Base-by-base conservation (phyloP, 116 monocot species). In the Papilionanthe hybrid region DNA sequence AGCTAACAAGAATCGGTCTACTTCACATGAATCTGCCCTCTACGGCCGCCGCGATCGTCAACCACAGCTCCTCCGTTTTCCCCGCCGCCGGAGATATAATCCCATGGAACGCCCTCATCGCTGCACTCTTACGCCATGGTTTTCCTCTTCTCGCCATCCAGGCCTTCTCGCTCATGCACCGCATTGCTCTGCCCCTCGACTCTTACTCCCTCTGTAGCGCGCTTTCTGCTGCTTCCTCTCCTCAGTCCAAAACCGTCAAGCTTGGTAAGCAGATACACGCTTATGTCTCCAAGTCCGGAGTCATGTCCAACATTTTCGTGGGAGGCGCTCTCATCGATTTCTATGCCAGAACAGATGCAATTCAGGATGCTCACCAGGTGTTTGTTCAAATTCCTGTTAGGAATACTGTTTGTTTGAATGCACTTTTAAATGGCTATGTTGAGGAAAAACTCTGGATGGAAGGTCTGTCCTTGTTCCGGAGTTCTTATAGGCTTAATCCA, bases 371-470 rank as follows among this genome's bases (percentile, higher is more conserved):
- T 0, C 81, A 55, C 18, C 42, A 75, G 17, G 5, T 84, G 80
- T 94, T 91, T 77, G 91, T 91, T 55, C 90, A 91, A 90, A 88
- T 86, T 73, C 89, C 85, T 12, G 6, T 63, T 18, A 89, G 72
- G 77, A 94, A 91, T 50, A 68, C 37, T 5, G 79, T 90, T 1
- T 91, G 89, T 56, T 75, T 72, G 37, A 94, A 94, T 58, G 66
- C 89, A 0, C 88, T 94, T 1, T 60, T 94, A 15, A 57, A 55
- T 30, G 91, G 91, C 4, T 91, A 86, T 32, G 69, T 85, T 5
- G 58, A 82, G 18, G 56, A 42, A 50, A 78, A 60, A 79, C 79
- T 42, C 1, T 91, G 85, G 80, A 53, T 9, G 5, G 83, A 85
- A 15, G 85, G 86, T 4, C 8, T 91, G 30, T 72, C 20, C 10